These are phyloP conservation scores for Lyophyllum atratum DNA, from an alignment of 768 basidiomycete species.

Conservation along the genomic window DNA sequence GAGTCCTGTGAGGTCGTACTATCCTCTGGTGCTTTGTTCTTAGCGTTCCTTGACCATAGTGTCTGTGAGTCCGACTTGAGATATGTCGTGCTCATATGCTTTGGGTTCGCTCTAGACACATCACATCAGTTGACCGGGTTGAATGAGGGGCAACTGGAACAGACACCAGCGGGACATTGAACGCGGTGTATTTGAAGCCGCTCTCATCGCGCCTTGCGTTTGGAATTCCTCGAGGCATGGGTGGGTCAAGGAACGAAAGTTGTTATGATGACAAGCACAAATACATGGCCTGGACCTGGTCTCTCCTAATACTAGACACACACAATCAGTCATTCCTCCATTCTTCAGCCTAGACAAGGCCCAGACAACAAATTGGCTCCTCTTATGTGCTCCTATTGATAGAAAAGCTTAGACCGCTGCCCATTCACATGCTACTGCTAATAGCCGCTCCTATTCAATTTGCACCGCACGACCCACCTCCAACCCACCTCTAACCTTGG, in stretches of 20 bases:
- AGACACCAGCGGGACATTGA: slow-evolving; percentile 78
- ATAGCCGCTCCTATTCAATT: not conserved
- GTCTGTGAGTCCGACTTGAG: slow-evolving; percentile 76
- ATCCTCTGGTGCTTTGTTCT: slow-evolving; percentile 50
- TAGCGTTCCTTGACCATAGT: slow-evolving; percentile 72
- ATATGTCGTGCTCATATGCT: slow-evolving; percentile 77
- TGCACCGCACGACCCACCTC: not conserved
- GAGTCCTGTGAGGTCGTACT: slow-evolving; percentile 39
- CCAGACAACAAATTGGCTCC: not conserved
- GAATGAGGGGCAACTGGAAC: slow-evolving; percentile 17
- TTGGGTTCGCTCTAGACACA: slow-evolving; percentile 66
- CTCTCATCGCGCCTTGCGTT: slow-evolving; percentile 81
- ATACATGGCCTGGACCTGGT: not conserved
- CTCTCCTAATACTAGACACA: not conserved
- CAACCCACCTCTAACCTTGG: not conserved
- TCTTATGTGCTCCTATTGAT: not conserved
- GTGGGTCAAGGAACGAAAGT: not conserved
- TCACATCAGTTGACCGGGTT: slow-evolving; percentile 4
- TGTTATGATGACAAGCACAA: not conserved
- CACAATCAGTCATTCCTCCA: too few species aligned
- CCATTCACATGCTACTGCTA: not conserved
- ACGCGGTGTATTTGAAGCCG: slow-evolving; percentile 79
- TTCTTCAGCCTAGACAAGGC: too few species aligned
- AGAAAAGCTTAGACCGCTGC: not conserved
- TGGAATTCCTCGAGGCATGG: slow-evolving; percentile 84